Evolutionary conservation across 768 basidiomycete species (phyloP), one percentile per base, ranked within the genome.

Genomic region (Hericium alpestre): DNA sequence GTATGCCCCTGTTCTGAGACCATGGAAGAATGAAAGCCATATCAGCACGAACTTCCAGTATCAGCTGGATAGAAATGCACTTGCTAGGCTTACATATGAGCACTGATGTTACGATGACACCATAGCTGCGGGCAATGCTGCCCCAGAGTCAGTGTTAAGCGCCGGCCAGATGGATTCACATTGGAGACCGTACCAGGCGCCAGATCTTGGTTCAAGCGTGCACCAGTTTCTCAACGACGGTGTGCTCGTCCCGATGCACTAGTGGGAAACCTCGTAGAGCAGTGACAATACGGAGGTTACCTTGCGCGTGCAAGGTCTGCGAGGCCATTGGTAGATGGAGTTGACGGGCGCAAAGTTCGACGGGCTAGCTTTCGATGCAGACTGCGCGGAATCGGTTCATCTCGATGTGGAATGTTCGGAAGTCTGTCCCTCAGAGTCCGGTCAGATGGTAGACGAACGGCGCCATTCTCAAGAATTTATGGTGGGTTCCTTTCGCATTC

Each of bases 261-360:
- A 43, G 9, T 40, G 60, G 43, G 54, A 38, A 20, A 54, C 61
- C 37, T 54, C 53, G 3, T 60, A 60, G 1, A 60, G 62, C 6
- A 57, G 62, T 7, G 62, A 63, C 40, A 25, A 55, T n/a, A 58
- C 59, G 16, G 62, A 63, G 53, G 55, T 48, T 23, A 57, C 61
- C 32, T 13, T 63, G 53, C 59, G 62, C 16, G 58, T 63, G 15
- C 13, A 58, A 20, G 62, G 56, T 37, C 50, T 56, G 55, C 56
- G 57, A 13, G 62, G 60, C 15, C 62, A 63, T 46, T 63, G 62
- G 62, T 61, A 60, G 62, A 41, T 63, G 3, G 62, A 48, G 22
- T 57, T 61, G 25, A 53, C 16, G 3, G 43, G 46, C n/a, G 62
- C 57, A 12, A 54, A 46, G 43, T 11, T 63, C 40, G 40, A 60